Evolutionary conservation across 108 stramenopile species (phyloP).

Genomic region (Pseudonitzschia multistriata): DNA sequence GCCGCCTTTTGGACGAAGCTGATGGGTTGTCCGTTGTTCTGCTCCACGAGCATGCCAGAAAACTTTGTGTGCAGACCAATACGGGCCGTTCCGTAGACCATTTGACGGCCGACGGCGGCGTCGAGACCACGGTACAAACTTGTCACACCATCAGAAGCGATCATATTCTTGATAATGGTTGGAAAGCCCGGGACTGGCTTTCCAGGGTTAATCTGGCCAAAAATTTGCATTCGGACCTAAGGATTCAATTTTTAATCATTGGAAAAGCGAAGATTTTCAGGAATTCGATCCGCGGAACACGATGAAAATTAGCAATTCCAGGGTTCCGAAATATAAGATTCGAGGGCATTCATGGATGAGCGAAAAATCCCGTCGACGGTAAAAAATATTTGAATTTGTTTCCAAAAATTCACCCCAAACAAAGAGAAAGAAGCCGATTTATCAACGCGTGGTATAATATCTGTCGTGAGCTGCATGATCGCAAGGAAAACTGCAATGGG

Average conservation of each 20-base stretch:
- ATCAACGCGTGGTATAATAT: too few species aligned
- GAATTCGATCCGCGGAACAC: too few species aligned
- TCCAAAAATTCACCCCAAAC: too few species aligned
- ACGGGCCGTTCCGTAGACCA: conserved; percentile 98
- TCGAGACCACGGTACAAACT: conserved; percentile 92
- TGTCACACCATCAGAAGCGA: conserved; percentile 74
- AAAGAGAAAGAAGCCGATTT: too few species aligned
- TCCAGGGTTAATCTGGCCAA: conserved; percentile 90
- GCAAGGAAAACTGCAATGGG: too few species aligned
- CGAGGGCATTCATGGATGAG: too few species aligned
- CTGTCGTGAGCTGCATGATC: too few species aligned
- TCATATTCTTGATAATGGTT: conserved; percentile 70
- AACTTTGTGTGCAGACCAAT: conserved; percentile 97
- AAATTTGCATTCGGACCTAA: conserved; percentile 87
- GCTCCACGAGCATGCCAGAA: conserved; percentile 78
- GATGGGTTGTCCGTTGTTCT: conserved; percentile 84
- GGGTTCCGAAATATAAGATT: too few species aligned
- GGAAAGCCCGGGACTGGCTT: conserved; percentile 77
- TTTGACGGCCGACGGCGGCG: conserved; percentile 95
- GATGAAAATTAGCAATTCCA: too few species aligned
- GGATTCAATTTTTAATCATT: not conserved
- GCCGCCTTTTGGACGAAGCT: conserved; percentile 84
- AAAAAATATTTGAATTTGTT: too few species aligned
- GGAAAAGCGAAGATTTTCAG: not conserved
- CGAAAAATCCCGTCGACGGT: too few species aligned